Evolutionary conservation across 306 rosid species (phyloP), one percentile per base, ranked within the genome.

Genomic region (Glycine latifolia): DNA sequence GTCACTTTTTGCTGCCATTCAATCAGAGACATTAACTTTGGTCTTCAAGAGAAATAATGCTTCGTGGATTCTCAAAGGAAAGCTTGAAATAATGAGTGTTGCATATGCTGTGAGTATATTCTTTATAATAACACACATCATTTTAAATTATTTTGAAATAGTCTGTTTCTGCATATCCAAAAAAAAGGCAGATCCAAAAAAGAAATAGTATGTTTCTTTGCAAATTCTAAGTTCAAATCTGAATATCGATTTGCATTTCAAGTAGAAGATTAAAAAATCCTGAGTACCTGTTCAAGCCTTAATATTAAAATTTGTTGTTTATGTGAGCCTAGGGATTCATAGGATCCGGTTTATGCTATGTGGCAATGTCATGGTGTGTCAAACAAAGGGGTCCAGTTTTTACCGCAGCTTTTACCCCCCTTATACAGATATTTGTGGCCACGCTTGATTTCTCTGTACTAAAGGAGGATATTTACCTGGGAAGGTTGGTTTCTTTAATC

Each of bases 361-460:
- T 89, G 81, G 94, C 95, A 67, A 91, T 95, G 97, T 83, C 99
- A 84, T 90, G 99, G 99, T 91, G 97, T 81, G 92, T 95, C 41
- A 95, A 93, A 66, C 90, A 88, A 48, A 89, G 68, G 82, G 97
- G 97, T 17, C 94, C 99, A 59, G 94, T 95, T 65, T 93, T 91
- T 59, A 91, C 99, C 3, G 80, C 95, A 63, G 94, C 99, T 73
- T 93, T 93, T 70, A 86, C 94, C 10, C 97, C 99, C 46, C 83
- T 85, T 82, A 53, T 89, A 16, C 94, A 95, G 87, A 81, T 88
- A 58, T 90, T 91, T 76, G 94, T 90, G 47, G 93, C 97, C 0
- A 33, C 93, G 41, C 86, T 95, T 48, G 97, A 88, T 70, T 82
- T 84, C 86, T 83, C 82, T 39, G 53, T 91, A 87, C 77, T 93